A percentile compares a stretch with the other conserved stretches of the same genome.
phyloP scores from a whole-genome alignment of 768 basidiomycete genomes.

The Phylloporus scabripes region DNA sequence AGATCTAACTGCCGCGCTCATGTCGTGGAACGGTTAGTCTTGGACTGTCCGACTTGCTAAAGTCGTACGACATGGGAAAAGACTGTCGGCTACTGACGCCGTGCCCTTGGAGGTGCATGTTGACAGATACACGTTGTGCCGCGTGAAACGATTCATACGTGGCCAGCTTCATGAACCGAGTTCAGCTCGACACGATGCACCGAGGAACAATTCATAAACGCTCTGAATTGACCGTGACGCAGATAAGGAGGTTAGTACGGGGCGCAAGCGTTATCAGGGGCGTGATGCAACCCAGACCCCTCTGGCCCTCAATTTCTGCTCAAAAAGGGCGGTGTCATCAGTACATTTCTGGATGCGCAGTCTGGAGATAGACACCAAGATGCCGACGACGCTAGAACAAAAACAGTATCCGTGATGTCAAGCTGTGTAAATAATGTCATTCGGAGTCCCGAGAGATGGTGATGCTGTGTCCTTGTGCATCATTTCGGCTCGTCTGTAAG shows the following conservation, averaged over 20 bases:
- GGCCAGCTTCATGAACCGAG: not conserved
- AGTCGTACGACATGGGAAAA: too few relatives aligned
- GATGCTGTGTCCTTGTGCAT: not conserved
- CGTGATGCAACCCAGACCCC: not conserved
- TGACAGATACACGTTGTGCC: too few relatives aligned
- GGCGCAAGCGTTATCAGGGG: not conserved
- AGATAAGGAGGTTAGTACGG: not conserved
- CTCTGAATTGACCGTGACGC: not conserved
- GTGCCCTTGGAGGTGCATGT: too few relatives aligned
- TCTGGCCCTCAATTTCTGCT: not conserved
- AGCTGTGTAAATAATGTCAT: not conserved
- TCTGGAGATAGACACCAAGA: not conserved
- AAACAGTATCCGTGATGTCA: not conserved
- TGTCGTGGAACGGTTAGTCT: too few relatives aligned
- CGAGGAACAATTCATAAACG: not conserved
- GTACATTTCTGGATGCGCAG: not conserved
- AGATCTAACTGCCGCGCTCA: too few relatives aligned
- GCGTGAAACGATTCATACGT: not conserved
- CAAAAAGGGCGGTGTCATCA: not conserved
- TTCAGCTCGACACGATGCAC: not conserved
- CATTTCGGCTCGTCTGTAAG: not conserved
- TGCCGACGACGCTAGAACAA: not conserved
- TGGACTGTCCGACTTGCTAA: too few relatives aligned
- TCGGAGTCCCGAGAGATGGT: too few relatives aligned
- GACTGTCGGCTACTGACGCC: too few relatives aligned